A percentile compares a stretch with the other conserved stretches of the same genome.
These are phyloP conservation scores for Candida chauliodis DNA, from an alignment of 805 yeast species.

Conservation along the genomic window DNA sequence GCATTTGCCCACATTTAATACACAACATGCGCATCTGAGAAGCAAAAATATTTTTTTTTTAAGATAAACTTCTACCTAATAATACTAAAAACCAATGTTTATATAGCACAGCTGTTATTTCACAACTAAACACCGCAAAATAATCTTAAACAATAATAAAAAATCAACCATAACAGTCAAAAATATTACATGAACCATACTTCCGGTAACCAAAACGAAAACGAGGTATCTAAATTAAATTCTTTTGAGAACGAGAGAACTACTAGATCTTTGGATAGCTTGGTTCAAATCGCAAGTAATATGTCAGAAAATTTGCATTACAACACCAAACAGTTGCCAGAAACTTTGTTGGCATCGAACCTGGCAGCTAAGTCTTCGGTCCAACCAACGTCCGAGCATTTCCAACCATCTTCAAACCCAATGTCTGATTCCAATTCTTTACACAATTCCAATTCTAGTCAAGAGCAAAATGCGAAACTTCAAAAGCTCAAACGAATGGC, in stretches of 20 bases:
- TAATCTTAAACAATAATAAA: too few relatives aligned
- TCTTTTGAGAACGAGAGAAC: slow-evolving; percentile 1
- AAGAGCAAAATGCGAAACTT: slow-evolving; percentile 7
- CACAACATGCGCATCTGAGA: too few relatives aligned
- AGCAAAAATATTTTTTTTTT: too few relatives aligned
- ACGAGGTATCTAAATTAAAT: not conserved
- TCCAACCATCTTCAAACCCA: not conserved
- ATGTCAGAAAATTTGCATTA: slow-evolving; percentile 23
- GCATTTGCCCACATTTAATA: too few relatives aligned
- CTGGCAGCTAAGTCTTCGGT: too few relatives aligned
- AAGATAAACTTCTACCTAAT: too few relatives aligned
- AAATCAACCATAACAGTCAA: too few relatives aligned
- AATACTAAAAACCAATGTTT: too few relatives aligned
- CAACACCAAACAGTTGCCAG: not conserved
- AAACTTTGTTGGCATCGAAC: not conserved
- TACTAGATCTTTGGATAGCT: slow-evolving; percentile 31
- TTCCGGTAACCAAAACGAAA: not conserved
- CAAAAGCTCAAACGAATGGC: slow-evolving; percentile 61
- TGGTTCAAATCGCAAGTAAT: slow-evolving; percentile 40
- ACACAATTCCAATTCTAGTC: not conserved
- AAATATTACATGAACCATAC: slow-evolving; percentile 3
- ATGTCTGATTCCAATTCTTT: slow-evolving; percentile 7
- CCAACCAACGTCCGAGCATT: not conserved
- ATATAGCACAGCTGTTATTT: too few relatives aligned
- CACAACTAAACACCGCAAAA: too few relatives aligned